Conservation (phyloP, 2,329 filamentous ascomycete species). For the Fusarium scirpi region DNA sequence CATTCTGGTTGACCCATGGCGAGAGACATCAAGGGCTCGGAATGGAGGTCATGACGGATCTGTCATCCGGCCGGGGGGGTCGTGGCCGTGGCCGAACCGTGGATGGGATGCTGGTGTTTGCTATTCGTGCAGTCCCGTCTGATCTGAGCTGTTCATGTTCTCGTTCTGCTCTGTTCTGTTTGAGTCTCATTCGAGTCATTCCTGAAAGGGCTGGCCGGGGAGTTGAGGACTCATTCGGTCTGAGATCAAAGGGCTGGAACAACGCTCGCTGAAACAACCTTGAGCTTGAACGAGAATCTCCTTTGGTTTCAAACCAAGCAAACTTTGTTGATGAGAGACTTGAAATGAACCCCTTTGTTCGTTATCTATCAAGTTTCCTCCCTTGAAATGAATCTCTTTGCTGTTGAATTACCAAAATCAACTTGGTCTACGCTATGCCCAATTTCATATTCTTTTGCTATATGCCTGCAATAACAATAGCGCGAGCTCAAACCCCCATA, state of each 20-base stretch:
- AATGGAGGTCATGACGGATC: slow-evolving; percentile 46
- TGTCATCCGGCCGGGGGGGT: slow-evolving; percentile 43
- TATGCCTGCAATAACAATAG: slow-evolving; percentile 46
- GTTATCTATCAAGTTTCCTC: slow-evolving; percentile 7
- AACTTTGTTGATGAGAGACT: slow-evolving; percentile 2
- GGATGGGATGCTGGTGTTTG: slow-evolving; percentile 32
- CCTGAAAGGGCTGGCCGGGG: slow-evolving; percentile 31
- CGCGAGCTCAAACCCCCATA: slow-evolving; percentile 38
- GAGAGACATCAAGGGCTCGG: slow-evolving; percentile 45
- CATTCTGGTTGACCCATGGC: slow-evolving; percentile 40
- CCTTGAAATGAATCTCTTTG: slow-evolving; percentile 25
- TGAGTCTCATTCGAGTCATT: slow-evolving; percentile 28
- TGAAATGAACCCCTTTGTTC: slow-evolving; percentile 30
- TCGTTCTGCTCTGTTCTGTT: slow-evolving; percentile 18
- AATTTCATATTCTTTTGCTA: slow-evolving; percentile 41
- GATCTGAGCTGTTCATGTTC: slow-evolving; percentile 22
- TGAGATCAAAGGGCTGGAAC: slow-evolving; percentile 16
- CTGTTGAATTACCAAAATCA: slow-evolving; percentile 24
- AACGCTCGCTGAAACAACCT: slow-evolving; percentile 23
- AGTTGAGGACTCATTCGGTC: slow-evolving; percentile 12
- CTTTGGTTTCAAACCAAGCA: slow-evolving; percentile 12
- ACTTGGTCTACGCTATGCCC: slow-evolving; percentile 33
- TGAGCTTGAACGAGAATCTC: slow-evolving; percentile 12
- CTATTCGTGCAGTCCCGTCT: slow-evolving; percentile 9
- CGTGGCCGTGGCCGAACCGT: slow-evolving; percentile 30